Conservation (phyloP, 2,329 filamentous ascomycete species). For the Scedosporium aurantiacum region DNA sequence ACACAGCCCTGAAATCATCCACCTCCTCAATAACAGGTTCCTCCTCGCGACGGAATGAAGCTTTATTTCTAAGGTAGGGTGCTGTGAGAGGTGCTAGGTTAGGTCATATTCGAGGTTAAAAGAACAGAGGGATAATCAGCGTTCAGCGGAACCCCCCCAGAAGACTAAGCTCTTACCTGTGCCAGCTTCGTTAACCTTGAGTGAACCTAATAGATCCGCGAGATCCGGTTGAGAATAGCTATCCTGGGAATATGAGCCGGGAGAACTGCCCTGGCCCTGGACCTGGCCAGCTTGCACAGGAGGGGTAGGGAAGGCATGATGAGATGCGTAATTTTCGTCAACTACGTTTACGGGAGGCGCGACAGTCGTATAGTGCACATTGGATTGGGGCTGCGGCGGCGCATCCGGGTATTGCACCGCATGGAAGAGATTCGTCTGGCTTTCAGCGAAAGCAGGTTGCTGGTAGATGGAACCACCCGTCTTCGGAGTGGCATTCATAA, state of each 20-base stretch:
- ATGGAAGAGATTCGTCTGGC: slow-evolving; percentile 32
- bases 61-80: slow-evolving; percentile 67
- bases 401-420: slow-evolving; percentile 35
- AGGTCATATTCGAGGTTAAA: not conserved
- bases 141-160: not conserved
- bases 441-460: slow-evolving; percentile 36
- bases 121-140: not conserved
- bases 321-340: slow-evolving; percentile 38
- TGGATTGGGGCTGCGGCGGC: slow-evolving; percentile 29
- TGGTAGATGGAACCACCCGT: slow-evolving; percentile 33
- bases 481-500: slow-evolving; percentile 31
- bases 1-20: slow-evolving; percentile 59
- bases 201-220: slow-evolving; percentile 68
- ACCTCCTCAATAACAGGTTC: slow-evolving; percentile 59
- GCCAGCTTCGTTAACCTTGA: slow-evolving; percentile 79
- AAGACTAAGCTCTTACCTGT: slow-evolving; percentile 49
- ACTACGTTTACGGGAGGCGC: slow-evolving; percentile 36
- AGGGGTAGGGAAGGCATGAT: slow-evolving; percentile 42
- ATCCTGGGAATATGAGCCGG: slow-evolving; percentile 46
- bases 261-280: slow-evolving; percentile 24
- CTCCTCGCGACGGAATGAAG: slow-evolving; percentile 38
- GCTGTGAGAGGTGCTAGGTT: slow-evolving; percentile 34
- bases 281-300: slow-evolving; percentile 25
- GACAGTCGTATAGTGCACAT: slow-evolving; percentile 43
- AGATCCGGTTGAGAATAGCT: slow-evolving; percentile 61